Conservation (phyloP, 2,329 filamentous ascomycete species). For the Cordyceps cateniannulata region DNA sequence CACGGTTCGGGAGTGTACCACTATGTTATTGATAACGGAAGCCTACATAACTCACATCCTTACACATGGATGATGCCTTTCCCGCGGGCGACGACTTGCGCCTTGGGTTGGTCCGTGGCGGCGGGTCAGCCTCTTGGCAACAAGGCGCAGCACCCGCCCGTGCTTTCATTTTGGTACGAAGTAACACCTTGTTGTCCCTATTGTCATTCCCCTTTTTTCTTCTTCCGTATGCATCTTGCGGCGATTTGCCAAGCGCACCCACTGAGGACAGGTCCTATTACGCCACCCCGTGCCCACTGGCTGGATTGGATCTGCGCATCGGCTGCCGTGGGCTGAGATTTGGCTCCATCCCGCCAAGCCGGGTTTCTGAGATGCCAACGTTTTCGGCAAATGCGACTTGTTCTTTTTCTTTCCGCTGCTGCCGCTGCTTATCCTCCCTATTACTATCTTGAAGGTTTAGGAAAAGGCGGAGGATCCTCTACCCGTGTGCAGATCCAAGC, state of each 20-base stretch:
- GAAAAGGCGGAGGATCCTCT: too few relatives aligned
- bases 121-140: conserved; percentile 7
- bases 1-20: too few relatives aligned
- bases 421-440: background rate
- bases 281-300: background rate
- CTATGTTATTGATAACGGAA: too few relatives aligned
- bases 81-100: background rate
- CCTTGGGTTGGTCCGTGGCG: conserved; percentile 2
- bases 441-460: background rate
- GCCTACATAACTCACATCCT: too few relatives aligned
- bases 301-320: conserved; percentile 7
- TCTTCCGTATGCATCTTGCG: background rate
- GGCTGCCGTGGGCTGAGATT: conserved; percentile 5
- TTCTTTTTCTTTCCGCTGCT: background rate
- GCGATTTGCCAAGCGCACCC: background rate
- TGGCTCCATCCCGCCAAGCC: conserved; percentile 3
- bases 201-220: background rate
- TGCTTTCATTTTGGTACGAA: too few relatives aligned
- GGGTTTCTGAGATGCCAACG: background rate
- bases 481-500: background rate
- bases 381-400: background rate
- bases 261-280: background rate
- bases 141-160: conserved; percentile 4
- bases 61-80: background rate
- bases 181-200: background rate